Percentiles rank a stretch among this genome's conserved stretches.
Conservation (phyloP, 2,329 filamentous ascomycete genomes). For the Geoglossum cookeanum region DNA sequence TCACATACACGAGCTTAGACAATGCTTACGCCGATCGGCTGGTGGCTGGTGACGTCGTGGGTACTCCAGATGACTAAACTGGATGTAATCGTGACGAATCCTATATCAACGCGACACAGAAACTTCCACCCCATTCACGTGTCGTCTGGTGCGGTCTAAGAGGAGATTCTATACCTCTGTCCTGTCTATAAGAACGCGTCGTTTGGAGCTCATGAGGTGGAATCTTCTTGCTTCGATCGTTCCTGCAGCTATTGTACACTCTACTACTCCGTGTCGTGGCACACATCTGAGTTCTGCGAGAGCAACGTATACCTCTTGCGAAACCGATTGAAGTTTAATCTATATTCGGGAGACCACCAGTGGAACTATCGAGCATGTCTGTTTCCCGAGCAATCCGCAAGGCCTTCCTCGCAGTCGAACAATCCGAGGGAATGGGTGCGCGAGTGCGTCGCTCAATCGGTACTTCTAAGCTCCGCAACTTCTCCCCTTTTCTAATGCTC, state of each 20-base stretch:
- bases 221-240: not conserved
- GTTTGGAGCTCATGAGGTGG: not conserved
- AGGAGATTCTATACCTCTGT: not conserved
- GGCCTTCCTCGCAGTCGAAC: constrained; percentile 67
- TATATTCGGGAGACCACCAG: not conserved
- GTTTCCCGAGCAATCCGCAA: constrained; percentile 59
- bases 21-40: not conserved
- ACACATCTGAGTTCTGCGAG: not conserved
- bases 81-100: not conserved
- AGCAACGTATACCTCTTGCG: not conserved
- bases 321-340: not conserved
- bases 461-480: constrained; percentile 62
- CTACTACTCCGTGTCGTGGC: not conserved
- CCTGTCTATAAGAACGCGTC: not conserved
- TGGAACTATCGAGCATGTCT: constrained; percentile 29
- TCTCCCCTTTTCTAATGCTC: constrained; percentile 89
- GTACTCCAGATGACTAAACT: not conserved
- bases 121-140: not conserved
- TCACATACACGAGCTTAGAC: not conserved
- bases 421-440: constrained; percentile 75
- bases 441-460: constrained; percentile 75
- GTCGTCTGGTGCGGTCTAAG: not conserved
- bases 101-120: not conserved
- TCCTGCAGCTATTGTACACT: not conserved
- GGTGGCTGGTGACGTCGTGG: not conserved